Base-by-base conservation (phyloP, 1,284 basidiomycete genomes). In the Sporisorium iseilematis-ciliati region DNA sequence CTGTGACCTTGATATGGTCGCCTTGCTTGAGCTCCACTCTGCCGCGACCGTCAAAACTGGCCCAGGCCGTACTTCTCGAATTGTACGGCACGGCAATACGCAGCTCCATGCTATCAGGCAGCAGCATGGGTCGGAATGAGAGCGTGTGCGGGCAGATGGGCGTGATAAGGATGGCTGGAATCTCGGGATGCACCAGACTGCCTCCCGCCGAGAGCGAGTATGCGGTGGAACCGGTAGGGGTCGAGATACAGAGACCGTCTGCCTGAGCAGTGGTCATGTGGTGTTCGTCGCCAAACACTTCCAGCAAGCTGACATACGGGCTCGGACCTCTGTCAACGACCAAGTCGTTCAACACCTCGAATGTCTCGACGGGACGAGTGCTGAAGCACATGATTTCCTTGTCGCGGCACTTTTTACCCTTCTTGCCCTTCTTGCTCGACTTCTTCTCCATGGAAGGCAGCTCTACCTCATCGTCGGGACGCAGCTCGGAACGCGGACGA, bases 181-280 rank as follows among this genome's bases (percentile, higher is more conserved):
- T 98, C 85, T 97, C 95, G 3, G 97, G 97, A 85, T 99, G 96
- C 8, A 95, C 96, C 43, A 99, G 90, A 1, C 96, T 98, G 33
- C 97, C 97, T 53, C 97, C 97, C 2, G 97, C 97, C 21, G 97
- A 99, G 31, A 99, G 88, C 90, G 83, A 85, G 33, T 99, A 99
- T 4, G 97, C 97, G 2, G 97, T 99, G 0, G 96, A 98, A 10
- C 96, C 96, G 0, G 96, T 99, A 1, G 96, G 96, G 0, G 96
- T 99, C 2, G 97, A 93, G 16, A 99, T 92, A 33, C 93, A 95
- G 26, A 99, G 87, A 3, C 97, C 97, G 83, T 99, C 97, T 0
- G 96, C 97, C 87, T 99, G 97, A 0, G 98, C 97, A 0, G 97
- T 99, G 0, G 97, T 99, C 89, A 99, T 91, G 87, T 99, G 97